Base-by-base conservation (phyloP, 225 moss, liverwort and hornwort genomes). In the Pseudoscleropodium purum region DNA sequence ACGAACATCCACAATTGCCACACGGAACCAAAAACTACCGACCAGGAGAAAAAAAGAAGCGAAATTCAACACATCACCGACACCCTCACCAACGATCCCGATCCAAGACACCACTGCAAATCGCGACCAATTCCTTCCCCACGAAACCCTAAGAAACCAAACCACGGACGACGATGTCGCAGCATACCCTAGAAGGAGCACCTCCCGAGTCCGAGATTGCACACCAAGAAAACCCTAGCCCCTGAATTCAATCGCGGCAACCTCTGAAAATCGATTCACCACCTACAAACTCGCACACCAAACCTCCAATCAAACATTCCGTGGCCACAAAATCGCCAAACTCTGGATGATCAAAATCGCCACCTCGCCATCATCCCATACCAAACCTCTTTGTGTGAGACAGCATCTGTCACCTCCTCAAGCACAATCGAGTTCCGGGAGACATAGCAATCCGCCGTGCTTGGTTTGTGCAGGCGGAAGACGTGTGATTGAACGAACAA, bases 91-190 rank as follows among this genome's bases (percentile, higher is more conserved):
- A 87, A 66, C 43, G 67, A 65, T 87, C 84, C 83, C 62, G 77
- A 79, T 66, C 82, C 64, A 57, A 51, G 79, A 77, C 82, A 76
- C 77, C 61, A 70, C 47, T 45, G 43, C 63, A 52, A 64, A 78
- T 75, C 20, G 62, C 27, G 51, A 57, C 82, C 59, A 76, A 75
- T 75, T 36, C 29, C n/a, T 18, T 9, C 68, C 13, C 25, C 63
- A 75, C 23, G 82, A 30, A 92, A 90, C 90, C 92, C 92, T 90
- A 92, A 89, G 86, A 17, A 33, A n/a, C 69, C 85, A 34, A 60
- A 67, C 57, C 83, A 84, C 51, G 16, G 78, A 77, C 54, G 17
- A 43, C 49, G 18, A 52, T 69, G 15, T 20, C 11, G 19, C 13
- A 26, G 45, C 69, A 77, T 80, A 73, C 85, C 88, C 92, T 92